These are phyloP conservation scores for Amanita exitialis DNA, from an alignment of 768 basidiomycete genomes.

Conservation along the genomic window DNA sequence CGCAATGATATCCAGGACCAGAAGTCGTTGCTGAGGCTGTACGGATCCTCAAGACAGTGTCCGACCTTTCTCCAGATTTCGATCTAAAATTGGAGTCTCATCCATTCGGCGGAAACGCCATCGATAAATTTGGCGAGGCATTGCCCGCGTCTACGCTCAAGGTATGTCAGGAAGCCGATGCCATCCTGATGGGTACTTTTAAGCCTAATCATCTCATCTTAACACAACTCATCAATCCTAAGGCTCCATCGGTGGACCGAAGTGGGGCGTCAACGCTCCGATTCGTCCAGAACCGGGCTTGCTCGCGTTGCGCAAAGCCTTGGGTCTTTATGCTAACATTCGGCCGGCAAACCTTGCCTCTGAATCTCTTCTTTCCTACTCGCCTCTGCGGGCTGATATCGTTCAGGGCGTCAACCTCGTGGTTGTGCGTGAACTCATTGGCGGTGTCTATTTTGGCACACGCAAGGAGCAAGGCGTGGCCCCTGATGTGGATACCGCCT, in stretches of 20 bases:
- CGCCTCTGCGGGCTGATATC: slow-evolving; percentile 80
- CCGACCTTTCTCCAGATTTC: slow-evolving; percentile 49
- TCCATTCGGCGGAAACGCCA: slow-evolving; percentile 87
- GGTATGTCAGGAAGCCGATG: slow-evolving; percentile 90
- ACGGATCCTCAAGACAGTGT: slow-evolving; percentile 68
- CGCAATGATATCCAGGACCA: slow-evolving; percentile 45
- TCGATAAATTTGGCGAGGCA: slow-evolving; percentile 81
- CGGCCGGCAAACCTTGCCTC: slow-evolving; percentile 94
- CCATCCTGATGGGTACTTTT: slow-evolving; percentile 82
- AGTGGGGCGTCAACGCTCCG: slow-evolving; percentile 88
- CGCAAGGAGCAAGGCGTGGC: slow-evolving; percentile 77
- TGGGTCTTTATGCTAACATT: slow-evolving; percentile 97
- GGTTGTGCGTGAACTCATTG: slow-evolving; percentile 93
- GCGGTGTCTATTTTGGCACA: slow-evolving; percentile 90
- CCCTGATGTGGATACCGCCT: slow-evolving; percentile 61
- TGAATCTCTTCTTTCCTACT: slow-evolving; percentile 76
- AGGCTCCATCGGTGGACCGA: slow-evolving; percentile 99
- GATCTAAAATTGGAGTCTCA: slow-evolving; percentile 67
- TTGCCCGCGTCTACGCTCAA: slow-evolving; percentile 77
- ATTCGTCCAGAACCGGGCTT: slow-evolving; percentile 92
- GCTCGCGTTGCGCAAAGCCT: slow-evolving; percentile 77
- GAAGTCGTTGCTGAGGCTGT: slow-evolving; percentile 84
- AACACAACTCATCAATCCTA: background rate
- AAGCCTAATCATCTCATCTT: background rate
- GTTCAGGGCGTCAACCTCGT: slow-evolving; percentile 85